phyloP scores from a whole-genome alignment of 306 rosid genomes.

The Quercus aquifolioides region DNA sequence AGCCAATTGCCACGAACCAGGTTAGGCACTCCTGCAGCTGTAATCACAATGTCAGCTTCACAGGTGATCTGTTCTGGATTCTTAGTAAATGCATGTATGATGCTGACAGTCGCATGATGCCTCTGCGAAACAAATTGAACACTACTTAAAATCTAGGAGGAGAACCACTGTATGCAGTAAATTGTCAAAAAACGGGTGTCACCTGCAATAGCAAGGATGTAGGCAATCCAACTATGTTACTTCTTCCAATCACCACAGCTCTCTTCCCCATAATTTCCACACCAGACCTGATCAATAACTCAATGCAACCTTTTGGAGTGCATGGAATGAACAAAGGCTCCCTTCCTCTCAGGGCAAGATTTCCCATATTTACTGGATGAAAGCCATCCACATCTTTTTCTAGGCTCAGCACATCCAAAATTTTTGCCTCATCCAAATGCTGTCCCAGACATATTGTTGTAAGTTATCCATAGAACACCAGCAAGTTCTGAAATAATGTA shows the following conservation, averaged over 20 bases:
- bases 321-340: conserved; percentile 91
- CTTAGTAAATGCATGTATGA: conserved; percentile 69
- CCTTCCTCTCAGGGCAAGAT: conserved; percentile 80
- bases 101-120: conserved; percentile 86
- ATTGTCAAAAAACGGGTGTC: not conserved
- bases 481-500: conserved; percentile 31
- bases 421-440: conserved; percentile 74
- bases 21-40: conserved; percentile 93
- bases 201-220: conserved; percentile 88
- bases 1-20: conserved; percentile 90
- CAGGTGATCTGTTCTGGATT: conserved; percentile 64
- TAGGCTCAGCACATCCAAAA: conserved; percentile 51
- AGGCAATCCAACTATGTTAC: conserved; percentile 88
- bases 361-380: conserved; percentile 80
- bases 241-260: conserved; percentile 87
- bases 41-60: conserved; percentile 78
- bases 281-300: conserved; percentile 81
- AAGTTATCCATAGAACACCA: conserved; percentile 39
- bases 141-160: conserved; percentile 4
- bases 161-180: not conserved
- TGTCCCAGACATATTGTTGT: conserved; percentile 50
- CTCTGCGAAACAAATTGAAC: conserved; percentile 51
- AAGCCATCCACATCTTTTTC: conserved; percentile 96
- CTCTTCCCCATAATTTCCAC: conserved; percentile 72
- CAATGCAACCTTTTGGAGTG: conserved; percentile 90